Percentiles rank a stretch among this genome's conserved stretches.
phyloP scores from a whole-genome alignment of 495 filamentous ascomycete species.

The Ascodesmis nigricans region DNA sequence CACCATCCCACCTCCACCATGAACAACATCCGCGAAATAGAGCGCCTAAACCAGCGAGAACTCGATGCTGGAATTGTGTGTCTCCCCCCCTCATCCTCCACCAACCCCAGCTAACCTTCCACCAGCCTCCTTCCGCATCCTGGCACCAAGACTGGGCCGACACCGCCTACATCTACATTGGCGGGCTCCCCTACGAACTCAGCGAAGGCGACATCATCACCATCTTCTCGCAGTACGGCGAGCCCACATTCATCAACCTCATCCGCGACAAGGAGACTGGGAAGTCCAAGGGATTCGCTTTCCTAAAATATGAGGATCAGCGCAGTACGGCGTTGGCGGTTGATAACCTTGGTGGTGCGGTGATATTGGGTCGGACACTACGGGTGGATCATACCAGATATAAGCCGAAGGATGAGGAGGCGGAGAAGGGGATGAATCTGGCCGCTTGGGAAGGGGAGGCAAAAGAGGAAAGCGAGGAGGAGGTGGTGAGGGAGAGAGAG shows the following conservation, averaged over 20 bases:
- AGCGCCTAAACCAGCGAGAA: constrained; percentile 85
- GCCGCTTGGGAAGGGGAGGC: constrained; percentile 23
- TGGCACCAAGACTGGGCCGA: constrained; percentile 97
- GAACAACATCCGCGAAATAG: constrained; percentile 81
- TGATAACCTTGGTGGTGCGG: constrained; percentile 77
- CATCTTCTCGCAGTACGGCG: constrained; percentile 93
- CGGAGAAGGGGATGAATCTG: constrained; percentile 35
- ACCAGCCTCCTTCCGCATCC: constrained; percentile 34
- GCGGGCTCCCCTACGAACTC: constrained; percentile 80
- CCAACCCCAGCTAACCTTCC: background rate
- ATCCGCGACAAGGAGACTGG: constrained; percentile 88
- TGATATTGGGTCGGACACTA: constrained; percentile 55
- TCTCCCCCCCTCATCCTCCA: constrained; percentile 5
- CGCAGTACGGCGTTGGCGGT: constrained; percentile 86
- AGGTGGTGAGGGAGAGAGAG: constrained; percentile 14
- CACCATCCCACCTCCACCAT: no score
- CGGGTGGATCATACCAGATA: constrained; percentile 86
- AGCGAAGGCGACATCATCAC: constrained; percentile 90
- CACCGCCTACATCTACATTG: constrained; percentile 91
- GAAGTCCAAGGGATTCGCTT: constrained; percentile 80
- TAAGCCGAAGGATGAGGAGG: constrained; percentile 70
- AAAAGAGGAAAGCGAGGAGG: constrained; percentile 23
- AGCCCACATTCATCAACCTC: constrained; percentile 77
- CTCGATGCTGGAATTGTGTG: constrained; percentile 63
- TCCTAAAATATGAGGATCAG: constrained; percentile 96